Conservation (phyloP, 495 filamentous ascomycete genomes). For the Viridothelium virens region DNA sequence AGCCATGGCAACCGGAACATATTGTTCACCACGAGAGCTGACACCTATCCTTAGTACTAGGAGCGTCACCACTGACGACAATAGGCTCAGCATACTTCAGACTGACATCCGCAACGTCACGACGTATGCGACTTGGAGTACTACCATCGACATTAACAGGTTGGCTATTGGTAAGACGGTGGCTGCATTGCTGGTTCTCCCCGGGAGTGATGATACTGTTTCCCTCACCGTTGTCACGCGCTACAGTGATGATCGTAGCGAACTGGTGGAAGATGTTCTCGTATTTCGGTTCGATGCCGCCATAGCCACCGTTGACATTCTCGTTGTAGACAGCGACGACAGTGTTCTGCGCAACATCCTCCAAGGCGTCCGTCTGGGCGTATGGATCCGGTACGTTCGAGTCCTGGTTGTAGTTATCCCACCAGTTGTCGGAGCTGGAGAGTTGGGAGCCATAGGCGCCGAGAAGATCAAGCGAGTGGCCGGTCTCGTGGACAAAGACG, state of each 20-base stretch:
- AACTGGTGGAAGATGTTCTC: slow-evolving; percentile 29
- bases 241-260: slow-evolving; percentile 8
- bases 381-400: slow-evolving; percentile 27
- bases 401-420: slow-evolving; percentile 27
- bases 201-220: slow-evolving; percentile 2
- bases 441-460: slow-evolving; percentile 22
- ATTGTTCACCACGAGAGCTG: not conserved
- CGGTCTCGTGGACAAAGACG: slow-evolving; percentile 51
- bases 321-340: slow-evolving; percentile 28
- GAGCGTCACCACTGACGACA: not conserved
- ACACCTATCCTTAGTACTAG: not conserved
- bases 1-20: not conserved
- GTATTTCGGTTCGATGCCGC: slow-evolving; percentile 22
- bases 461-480: slow-evolving; percentile 58
- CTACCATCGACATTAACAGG: not conserved
- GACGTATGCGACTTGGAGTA: not conserved
- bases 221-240: not conserved
- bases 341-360: slow-evolving; percentile 34
- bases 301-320: slow-evolving; percentile 31
- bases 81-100: slow-evolving; percentile 5
- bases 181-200: not conserved
- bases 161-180: not conserved
- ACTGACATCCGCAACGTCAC: not conserved
- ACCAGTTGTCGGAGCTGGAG: slow-evolving; percentile 27
- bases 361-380: slow-evolving; percentile 23